A percentile compares a stretch with the other conserved stretches of the same genome.
Conservation (phyloP, 1,139 yeast genomes). For the Saccharomyces hybrid region DNA sequence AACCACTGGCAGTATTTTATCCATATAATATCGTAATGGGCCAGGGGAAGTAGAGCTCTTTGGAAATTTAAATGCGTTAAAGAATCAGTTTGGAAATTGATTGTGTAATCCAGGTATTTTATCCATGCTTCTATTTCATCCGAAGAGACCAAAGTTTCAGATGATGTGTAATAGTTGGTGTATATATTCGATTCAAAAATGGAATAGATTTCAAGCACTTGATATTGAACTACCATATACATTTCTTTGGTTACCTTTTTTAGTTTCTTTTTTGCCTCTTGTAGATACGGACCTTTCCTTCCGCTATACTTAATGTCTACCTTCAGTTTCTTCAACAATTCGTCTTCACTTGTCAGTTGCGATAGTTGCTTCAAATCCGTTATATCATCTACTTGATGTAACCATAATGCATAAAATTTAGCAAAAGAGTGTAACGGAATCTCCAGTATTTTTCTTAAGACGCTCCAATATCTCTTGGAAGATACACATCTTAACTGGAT, state of each 20-base stretch:
- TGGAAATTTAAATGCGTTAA: constrained; percentile 27
- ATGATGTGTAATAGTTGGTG: constrained; percentile 23
- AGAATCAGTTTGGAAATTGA: constrained; percentile 16
- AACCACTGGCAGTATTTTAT: constrained; percentile 28
- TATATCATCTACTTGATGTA: constrained; percentile 34
- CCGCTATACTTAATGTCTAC: constrained; percentile 20
- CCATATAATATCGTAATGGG: constrained; percentile 30
- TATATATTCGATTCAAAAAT: constrained; percentile 28
- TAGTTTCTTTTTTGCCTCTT: constrained; percentile 25
- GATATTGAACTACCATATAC: constrained; percentile 28
- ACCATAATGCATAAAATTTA: constrained; percentile 44
- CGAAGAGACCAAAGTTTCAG: constrained; percentile 21
- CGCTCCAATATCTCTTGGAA: constrained; percentile 37
- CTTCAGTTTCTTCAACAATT: constrained; percentile 30
- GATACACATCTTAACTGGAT: constrained; percentile 36
- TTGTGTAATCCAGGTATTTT: constrained; percentile 24
- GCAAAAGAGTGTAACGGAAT: constrained; percentile 75
- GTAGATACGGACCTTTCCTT: constrained; percentile 27
- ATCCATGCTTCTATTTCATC: constrained; percentile 25
- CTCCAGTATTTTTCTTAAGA: constrained; percentile 56
- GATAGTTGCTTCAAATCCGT: constrained; percentile 30
- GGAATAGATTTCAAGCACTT: constrained; percentile 26
- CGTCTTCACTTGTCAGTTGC: constrained; percentile 25
- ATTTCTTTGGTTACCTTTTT: constrained; percentile 28
- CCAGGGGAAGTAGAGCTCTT: constrained; percentile 26